Percentiles rank a stretch among this genome's conserved stretches.
These are phyloP conservation scores for Alopecurus myosuroides DNA, from an alignment of 176 grass and related monocot genomes.

Conservation along the genomic window DNA sequence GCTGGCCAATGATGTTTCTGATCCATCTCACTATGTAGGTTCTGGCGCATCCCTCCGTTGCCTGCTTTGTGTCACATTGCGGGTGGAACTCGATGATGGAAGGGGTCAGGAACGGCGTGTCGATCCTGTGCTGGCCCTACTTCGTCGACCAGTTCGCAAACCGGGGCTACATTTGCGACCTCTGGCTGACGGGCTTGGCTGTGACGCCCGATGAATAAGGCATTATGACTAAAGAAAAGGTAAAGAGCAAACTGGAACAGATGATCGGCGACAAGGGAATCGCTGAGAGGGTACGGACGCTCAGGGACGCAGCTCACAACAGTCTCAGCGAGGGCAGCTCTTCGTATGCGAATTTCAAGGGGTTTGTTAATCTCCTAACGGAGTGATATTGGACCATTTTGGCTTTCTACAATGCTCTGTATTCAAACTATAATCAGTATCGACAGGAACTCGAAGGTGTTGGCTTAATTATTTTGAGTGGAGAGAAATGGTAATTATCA, in stretches of 20 bases:
- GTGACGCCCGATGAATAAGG: background rate
- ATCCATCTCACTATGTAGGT: background rate
- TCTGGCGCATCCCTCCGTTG: slow-evolving; percentile 20
- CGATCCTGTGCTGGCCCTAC: slow-evolving; percentile 42
- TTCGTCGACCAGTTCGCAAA: slow-evolving; percentile 20
- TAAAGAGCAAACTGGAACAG: background rate
- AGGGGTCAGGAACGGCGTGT: slow-evolving; percentile 26
- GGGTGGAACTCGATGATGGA: slow-evolving; percentile 57
- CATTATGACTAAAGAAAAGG: background rate
- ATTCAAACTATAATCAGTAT: too few species aligned
- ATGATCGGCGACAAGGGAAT: background rate
- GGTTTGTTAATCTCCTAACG: background rate
- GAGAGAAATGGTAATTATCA: too few species aligned
- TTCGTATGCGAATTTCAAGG: background rate
- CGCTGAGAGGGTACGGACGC: background rate
- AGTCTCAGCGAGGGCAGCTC: background rate
- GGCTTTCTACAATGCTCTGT: background rate
- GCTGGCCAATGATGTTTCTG: background rate
- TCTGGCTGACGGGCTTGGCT: background rate
- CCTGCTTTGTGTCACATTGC: slow-evolving; percentile 49
- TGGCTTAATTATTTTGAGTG: too few species aligned
- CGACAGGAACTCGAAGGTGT: too few species aligned
- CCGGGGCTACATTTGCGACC: slow-evolving; percentile 18
- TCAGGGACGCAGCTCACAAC: background rate
- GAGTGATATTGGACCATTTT: background rate